Base-by-base conservation (phyloP, 208 protist species). In the Spironucleus salmonicida region DNA sequence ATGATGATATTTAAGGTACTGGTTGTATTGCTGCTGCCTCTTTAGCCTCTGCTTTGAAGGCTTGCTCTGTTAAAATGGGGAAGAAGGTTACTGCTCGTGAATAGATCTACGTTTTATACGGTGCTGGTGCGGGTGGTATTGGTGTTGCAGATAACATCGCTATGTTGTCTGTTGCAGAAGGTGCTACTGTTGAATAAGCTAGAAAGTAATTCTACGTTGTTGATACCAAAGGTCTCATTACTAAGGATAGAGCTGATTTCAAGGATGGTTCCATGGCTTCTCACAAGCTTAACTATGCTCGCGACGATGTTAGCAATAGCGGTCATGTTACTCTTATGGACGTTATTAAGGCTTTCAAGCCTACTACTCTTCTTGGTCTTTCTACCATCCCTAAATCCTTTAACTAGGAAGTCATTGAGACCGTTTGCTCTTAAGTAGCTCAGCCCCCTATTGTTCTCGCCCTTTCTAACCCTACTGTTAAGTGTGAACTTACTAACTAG, bases 1-100 rank as follows among this genome's bases (percentile, higher is more conserved):
- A 87, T 77, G 85, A 87, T 71, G 85, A 87, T 78, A 85, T 87
- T 59, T 82, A 86, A 75, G 81, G 80, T 15, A 83, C 80, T 61
- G 80, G 78, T 35, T 76, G 62, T 57, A 78, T 83, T 32, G 35
- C 78, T 40, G 39, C 61, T 34, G 77, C 76, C n/a, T 29, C 32
- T 34, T 0, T 83, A 0, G 30, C 79, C 30, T 30, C 32, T 41
- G 78, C 78, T 19, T 0, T 59, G 0, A 40, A 27, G 27, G 9
- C 59, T 27, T 2, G 2, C 27, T 32, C 27, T 27, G 0, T 53
- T 11, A 40, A 39, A 11, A 35, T 1, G 0, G n/a, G 32, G n/a
- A 35, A 58, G 32, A 62, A 13, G 11, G 29, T 49, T 45, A 61
- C 26, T 34, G 76, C 75, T 30, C 7, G 0, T 0, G 75, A 83